phyloP scores from a whole-genome alignment of 2,329 filamentous ascomycete species.

The Colletotrichum musicola region DNA sequence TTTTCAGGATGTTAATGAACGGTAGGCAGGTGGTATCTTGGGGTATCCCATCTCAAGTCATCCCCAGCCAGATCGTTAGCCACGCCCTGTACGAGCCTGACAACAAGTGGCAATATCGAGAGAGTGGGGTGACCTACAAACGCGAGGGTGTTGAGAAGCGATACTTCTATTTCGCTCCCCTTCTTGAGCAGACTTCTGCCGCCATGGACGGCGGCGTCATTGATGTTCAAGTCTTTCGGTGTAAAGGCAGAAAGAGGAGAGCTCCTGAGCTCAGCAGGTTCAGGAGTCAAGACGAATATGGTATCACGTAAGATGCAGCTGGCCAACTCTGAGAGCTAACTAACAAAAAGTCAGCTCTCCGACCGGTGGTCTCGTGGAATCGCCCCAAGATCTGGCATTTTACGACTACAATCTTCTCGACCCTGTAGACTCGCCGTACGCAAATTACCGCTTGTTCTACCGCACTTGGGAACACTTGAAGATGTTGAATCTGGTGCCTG shows the following conservation, averaged over 20 bases:
- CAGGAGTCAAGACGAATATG: conserved; percentile 62
- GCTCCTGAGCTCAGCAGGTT: conserved; percentile 58
- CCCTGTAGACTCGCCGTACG: conserved; percentile 63
- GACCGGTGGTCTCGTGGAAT: conserved; percentile 65
- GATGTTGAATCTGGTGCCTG: conserved; percentile 61
- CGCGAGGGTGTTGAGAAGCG: conserved; percentile 61
- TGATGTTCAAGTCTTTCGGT: conserved; percentile 65
- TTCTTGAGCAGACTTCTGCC: conserved; percentile 50
- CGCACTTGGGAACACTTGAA: conserved; percentile 63
- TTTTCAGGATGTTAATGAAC: conserved; percentile 69
- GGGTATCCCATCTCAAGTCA: conserved; percentile 58
- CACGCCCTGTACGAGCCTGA: conserved; percentile 64
- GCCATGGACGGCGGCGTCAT: conserved; percentile 69
- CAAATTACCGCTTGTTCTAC: conserved; percentile 69
- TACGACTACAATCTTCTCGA: conserved; percentile 67
- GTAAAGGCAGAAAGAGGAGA: conserved; percentile 59
- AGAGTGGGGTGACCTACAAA: conserved; percentile 49
- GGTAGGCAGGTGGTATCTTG: conserved; percentile 65
- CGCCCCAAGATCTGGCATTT: conserved; percentile 62
- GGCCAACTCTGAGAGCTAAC: neutral
- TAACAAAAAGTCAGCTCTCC: conserved; percentile 56
- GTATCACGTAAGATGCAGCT: conserved; percentile 62
- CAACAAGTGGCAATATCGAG: conserved; percentile 54
- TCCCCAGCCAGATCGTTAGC: conserved; percentile 55
- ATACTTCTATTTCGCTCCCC: conserved; percentile 63